Evolutionary conservation across 805 yeast species (phyloP).

Genomic region (Yamadazyma scolyti): DNA sequence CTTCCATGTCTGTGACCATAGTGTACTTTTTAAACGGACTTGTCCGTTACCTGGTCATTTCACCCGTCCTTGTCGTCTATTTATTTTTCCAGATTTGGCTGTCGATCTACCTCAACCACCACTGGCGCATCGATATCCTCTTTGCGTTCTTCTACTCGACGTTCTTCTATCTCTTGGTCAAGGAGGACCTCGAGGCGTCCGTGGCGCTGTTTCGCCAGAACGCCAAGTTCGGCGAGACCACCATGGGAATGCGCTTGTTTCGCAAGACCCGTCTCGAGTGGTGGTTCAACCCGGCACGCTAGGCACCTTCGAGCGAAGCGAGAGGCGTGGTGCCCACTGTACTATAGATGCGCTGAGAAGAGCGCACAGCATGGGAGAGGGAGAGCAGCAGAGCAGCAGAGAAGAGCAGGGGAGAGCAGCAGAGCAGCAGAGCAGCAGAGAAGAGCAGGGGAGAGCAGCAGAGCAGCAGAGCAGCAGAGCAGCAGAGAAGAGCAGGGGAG

Average conservation of each 20-base stretch:
- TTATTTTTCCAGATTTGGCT: conserved; percentile 70
- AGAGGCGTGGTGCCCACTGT: no score
- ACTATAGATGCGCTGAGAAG: no score
- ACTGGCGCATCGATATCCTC: conserved; percentile 61
- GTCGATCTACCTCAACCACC: conserved; percentile 69
- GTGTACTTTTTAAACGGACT: conserved; percentile 43
- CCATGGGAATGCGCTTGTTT: conserved; percentile 68
- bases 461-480: no score
- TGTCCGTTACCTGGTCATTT: conserved; percentile 30
- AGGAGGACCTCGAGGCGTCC: conserved; percentile 16
- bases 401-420: no score
- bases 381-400: no score
- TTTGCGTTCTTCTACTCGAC: conserved; percentile 47
- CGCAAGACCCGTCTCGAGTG: conserved; percentile 42
- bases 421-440: no score
- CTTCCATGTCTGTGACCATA: conserved; percentile 58
- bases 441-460: no score
- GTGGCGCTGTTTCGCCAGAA: conserved; percentile 35
- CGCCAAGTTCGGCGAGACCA: conserved; percentile 36
- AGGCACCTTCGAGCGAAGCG: no score
- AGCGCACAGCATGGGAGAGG: no score
- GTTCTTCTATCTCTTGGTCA: conserved; percentile 9
- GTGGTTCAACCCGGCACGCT: conserved; percentile 53
- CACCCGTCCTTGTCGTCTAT: conserved; percentile 37
- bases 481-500: no score